These are phyloP conservation scores for Saturnispora dispora DNA, from an alignment of 805 yeast genomes.

Conservation along the genomic window DNA sequence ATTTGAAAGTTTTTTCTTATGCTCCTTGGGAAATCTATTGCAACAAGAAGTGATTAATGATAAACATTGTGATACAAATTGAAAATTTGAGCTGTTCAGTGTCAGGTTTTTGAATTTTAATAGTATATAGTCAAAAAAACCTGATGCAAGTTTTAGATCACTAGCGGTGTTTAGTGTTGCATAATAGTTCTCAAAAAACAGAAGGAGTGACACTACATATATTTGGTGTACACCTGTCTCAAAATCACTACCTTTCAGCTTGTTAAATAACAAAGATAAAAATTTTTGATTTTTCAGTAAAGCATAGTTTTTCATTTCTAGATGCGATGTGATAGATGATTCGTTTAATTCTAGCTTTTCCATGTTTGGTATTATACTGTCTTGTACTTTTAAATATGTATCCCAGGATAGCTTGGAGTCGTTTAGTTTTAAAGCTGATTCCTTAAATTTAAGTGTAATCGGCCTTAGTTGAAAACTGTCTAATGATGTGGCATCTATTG, in stretches of 20 bases:
- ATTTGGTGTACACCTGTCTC: neutral
- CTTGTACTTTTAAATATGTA: neutral
- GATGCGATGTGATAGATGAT: neutral
- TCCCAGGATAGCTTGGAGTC: conserved; percentile 5
- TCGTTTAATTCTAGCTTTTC: neutral
- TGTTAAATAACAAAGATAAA: neutral
- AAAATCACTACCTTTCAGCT: no score
- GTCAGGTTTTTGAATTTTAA: conserved; percentile 14
- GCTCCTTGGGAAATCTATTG: conserved; percentile 1
- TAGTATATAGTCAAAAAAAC: conserved; percentile 18
- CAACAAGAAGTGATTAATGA: neutral
- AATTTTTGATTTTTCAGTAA: neutral
- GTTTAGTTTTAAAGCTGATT: neutral
- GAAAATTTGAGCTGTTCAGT: conserved; percentile 13
- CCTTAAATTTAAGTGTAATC: neutral
- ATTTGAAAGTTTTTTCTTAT: conserved; percentile 34
- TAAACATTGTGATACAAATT: conserved; percentile 15
- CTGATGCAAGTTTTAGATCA: neutral
- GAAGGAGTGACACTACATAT: neutral
- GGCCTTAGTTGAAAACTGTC: neutral
- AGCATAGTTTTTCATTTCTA: neutral
- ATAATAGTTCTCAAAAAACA: neutral
- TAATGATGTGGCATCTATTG: neutral
- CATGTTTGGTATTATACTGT: neutral
- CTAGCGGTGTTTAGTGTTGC: neutral